A percentile compares a stretch with the other conserved stretches of the same genome.
phyloP scores from a whole-genome alignment of 176 grass and related monocot genomes.

The Elymus sibiricus region DNA sequence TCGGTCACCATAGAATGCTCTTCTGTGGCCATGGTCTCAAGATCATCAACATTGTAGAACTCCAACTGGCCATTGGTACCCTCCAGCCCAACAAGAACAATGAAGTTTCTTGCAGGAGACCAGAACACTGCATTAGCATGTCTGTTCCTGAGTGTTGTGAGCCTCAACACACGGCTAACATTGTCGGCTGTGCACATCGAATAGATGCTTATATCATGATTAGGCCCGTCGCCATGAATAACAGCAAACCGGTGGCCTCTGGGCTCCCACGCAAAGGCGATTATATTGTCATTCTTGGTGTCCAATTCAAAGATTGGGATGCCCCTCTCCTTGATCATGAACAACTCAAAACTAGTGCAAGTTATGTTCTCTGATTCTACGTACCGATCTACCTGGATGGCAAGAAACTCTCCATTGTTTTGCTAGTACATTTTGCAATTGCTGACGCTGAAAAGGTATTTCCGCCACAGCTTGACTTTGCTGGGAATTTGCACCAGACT shows the following conservation, averaged over 20 bases:
- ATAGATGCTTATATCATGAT: too few relatives aligned
- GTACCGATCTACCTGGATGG: slow-evolving; percentile 21
- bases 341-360: too few relatives aligned
- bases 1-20: slow-evolving; percentile 92
- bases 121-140: too few relatives aligned
- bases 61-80: slow-evolving; percentile 84
- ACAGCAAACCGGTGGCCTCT: too few relatives aligned
- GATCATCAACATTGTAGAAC: slow-evolving; percentile 88
- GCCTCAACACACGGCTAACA: slow-evolving; percentile 58
- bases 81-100: slow-evolving; percentile 74
- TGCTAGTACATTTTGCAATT: slow-evolving; percentile 90
- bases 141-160: slow-evolving; percentile 46
- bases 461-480: slow-evolving; percentile 75
- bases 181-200: slow-evolving; percentile 4
- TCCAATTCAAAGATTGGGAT: too few relatives aligned
- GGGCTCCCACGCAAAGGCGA: too few relatives aligned
- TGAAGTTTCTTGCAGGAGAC: slow-evolving; percentile 47
- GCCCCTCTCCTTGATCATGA: too few relatives aligned
- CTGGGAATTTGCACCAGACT: background rate
- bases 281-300: too few relatives aligned
- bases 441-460: slow-evolving; percentile 75
- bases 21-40: slow-evolving; percentile 79
- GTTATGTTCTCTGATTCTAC: too few relatives aligned
- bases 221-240: too few relatives aligned
- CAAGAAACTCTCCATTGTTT: slow-evolving; percentile 80